phyloP scores from a whole-genome alignment of 2,329 filamentous ascomycete species.

The Penicillium crustosum region DNA sequence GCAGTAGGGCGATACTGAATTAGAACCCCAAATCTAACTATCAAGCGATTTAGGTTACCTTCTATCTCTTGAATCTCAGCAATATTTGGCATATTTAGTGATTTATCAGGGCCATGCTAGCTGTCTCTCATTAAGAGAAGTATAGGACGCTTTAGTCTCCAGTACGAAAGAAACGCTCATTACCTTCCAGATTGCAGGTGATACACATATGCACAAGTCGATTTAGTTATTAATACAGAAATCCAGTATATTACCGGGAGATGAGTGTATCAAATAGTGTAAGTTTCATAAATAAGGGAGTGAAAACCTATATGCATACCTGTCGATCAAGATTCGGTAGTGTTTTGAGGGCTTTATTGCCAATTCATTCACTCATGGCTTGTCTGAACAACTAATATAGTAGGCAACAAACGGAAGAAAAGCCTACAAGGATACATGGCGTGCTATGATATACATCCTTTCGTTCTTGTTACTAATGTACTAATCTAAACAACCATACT shows the following conservation, averaged over 20 bases:
- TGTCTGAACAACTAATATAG: too few species aligned
- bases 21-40: background rate
- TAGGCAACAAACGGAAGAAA: background rate
- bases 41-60: background rate
- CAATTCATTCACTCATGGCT: too few species aligned
- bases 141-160: background rate
- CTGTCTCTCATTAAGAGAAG: too few species aligned
- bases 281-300: too few species aligned
- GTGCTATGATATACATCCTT: background rate
- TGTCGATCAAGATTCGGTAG: background rate
- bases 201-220: background rate
- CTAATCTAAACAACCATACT: background rate
- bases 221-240: background rate
- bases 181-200: background rate
- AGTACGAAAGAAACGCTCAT: background rate
- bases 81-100: rapidly evolving
- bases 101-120: too few species aligned
- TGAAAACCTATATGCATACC: background rate
- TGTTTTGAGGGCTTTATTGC: background rate
- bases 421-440: too few species aligned
- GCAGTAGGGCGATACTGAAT: background rate
- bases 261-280: background rate
- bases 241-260: background rate
- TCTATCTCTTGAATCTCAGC: background rate
- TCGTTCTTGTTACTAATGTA: too few species aligned